These are phyloP conservation scores for Neurospora sublineolata DNA, from an alignment of 495 filamentous ascomycete species.

Conservation along the genomic window DNA sequence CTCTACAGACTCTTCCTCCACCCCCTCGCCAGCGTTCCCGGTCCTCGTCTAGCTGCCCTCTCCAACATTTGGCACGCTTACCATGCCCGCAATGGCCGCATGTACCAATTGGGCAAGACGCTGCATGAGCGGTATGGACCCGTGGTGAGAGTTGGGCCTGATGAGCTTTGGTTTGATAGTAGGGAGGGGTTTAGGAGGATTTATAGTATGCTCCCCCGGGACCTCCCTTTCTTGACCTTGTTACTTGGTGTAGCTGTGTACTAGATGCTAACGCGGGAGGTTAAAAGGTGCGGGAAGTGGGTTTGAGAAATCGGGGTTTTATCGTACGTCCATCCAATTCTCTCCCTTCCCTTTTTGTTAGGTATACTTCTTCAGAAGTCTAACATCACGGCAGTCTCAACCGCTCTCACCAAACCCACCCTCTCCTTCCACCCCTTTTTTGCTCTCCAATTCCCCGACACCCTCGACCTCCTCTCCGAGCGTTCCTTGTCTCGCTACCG, in stretches of 20 bases:
- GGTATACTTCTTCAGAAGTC: background rate
- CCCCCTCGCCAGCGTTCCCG: constrained; percentile 23
- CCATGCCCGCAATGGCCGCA: constrained; percentile 20
- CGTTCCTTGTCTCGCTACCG: constrained; percentile 26
- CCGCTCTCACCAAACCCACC: constrained; percentile 13
- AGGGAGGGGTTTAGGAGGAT: constrained; percentile 27
- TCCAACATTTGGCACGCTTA: constrained; percentile 29
- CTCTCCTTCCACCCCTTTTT: constrained; percentile 7
- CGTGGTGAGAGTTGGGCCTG: constrained; percentile 46
- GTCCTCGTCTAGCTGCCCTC: constrained; percentile 24
- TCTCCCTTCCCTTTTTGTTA: too few relatives aligned
- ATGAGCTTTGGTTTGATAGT: constrained; percentile 40
- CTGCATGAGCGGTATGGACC: constrained; percentile 43
- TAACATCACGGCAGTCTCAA: constrained; percentile 15
- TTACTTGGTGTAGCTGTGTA: too few relatives aligned
- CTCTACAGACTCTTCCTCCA: constrained; percentile 21
- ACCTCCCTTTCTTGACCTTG: too few relatives aligned
- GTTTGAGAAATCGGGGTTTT: constrained; percentile 28
- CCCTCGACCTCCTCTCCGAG: constrained; percentile 28
- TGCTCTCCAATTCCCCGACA: constrained; percentile 17
- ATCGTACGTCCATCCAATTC: constrained; percentile 14
- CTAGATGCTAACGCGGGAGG: background rate
- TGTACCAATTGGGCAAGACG: constrained; percentile 16
- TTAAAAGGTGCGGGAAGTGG: constrained; percentile 16
- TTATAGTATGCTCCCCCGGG: too few relatives aligned